Percentiles rank a stretch among this genome's conserved stretches.
Conservation (phyloP, 495 filamentous ascomycete genomes). For the Penicillium mononematosum region DNA sequence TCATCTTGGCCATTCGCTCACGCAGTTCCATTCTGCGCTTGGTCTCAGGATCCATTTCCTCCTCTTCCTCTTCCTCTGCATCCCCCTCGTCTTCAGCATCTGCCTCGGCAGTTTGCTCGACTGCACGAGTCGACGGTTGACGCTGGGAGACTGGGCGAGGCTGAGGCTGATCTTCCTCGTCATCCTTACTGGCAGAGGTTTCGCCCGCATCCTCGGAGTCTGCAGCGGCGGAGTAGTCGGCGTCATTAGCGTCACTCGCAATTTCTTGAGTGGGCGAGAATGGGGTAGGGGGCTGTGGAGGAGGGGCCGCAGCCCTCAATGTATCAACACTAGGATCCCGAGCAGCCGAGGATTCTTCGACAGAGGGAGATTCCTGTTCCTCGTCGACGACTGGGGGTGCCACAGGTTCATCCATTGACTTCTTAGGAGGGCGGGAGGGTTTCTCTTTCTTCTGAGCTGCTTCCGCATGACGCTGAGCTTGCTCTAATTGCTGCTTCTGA, state of each 20-base stretch:
- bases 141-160: constrained; percentile 22
- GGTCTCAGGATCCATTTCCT: constrained; percentile 89
- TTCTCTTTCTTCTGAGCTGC: constrained; percentile 84
- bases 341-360: constrained; percentile 40
- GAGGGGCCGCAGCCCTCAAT: constrained; percentile 42
- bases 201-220: constrained; percentile 84
- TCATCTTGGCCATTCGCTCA: constrained; percentile 97
- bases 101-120: constrained; percentile 28
- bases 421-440: constrained; percentile 76
- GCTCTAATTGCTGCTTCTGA: constrained; percentile 90
- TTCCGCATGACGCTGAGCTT: constrained; percentile 76
- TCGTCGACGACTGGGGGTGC: constrained; percentile 30
- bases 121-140: constrained; percentile 18
- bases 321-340: constrained; percentile 61
- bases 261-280: constrained; percentile 51
- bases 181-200: constrained; percentile 69
- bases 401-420: constrained; percentile 60
- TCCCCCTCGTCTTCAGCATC: constrained; percentile 60
- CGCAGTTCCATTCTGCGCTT: constrained; percentile 84
- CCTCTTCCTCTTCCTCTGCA: constrained; percentile 82
- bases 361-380: constrained; percentile 41
- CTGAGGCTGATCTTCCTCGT: constrained; percentile 57
- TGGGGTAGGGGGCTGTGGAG: constrained; percentile 43
- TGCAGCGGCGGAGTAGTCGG: constrained; percentile 82
- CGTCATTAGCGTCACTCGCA: constrained; percentile 81